A percentile compares a stretch with the other conserved stretches of the same genome.
These are phyloP conservation scores for Scortechinia acanthostroma DNA, from an alignment of 2,329 filamentous ascomycete genomes.

Conservation along the genomic window DNA sequence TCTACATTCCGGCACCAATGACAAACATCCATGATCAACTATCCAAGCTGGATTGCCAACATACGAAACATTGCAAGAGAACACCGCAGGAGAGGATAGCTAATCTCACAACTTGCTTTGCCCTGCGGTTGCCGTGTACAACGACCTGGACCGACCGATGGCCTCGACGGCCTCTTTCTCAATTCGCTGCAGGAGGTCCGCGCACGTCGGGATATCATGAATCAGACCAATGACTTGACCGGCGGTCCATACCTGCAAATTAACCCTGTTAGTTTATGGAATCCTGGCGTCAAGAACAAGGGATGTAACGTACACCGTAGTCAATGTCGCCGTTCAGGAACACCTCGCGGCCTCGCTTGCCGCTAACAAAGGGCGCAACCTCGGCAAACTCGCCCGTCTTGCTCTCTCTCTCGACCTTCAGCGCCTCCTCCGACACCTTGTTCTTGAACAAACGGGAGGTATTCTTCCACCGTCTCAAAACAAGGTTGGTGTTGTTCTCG, in stretches of 20 bases:
- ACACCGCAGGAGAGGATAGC: no score
- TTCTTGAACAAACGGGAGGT: conserved; percentile 84
- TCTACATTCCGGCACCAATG: no score
- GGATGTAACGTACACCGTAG: conserved; percentile 68
- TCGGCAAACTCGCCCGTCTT: conserved; percentile 81
- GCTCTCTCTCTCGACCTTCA: conserved; percentile 78
- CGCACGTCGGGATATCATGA: conserved; percentile 74
- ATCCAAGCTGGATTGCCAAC: no score
- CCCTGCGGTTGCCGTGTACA: conserved; percentile 36
- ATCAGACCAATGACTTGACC: conserved; percentile 90
- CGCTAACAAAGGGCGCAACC: conserved; percentile 79
- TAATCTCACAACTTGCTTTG: conserved; percentile 45
- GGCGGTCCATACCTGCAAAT: conserved; percentile 79
- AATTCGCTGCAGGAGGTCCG: conserved; percentile 62
- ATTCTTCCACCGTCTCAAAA: conserved; percentile 87
- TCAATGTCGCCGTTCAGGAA: conserved; percentile 88
- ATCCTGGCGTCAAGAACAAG: no score
- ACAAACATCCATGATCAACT: no score
- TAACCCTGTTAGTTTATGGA: conserved; percentile 3
- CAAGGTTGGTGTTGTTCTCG: conserved; percentile 84
- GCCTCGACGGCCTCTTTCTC: conserved; percentile 69
- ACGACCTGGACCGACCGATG: conserved; percentile 46
- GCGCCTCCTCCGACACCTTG: conserved; percentile 73
- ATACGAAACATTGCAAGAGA: no score
- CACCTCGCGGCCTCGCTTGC: conserved; percentile 82